Base-by-base conservation (phyloP, 257 asterid species). In the Solanum paucissectum region DNA sequence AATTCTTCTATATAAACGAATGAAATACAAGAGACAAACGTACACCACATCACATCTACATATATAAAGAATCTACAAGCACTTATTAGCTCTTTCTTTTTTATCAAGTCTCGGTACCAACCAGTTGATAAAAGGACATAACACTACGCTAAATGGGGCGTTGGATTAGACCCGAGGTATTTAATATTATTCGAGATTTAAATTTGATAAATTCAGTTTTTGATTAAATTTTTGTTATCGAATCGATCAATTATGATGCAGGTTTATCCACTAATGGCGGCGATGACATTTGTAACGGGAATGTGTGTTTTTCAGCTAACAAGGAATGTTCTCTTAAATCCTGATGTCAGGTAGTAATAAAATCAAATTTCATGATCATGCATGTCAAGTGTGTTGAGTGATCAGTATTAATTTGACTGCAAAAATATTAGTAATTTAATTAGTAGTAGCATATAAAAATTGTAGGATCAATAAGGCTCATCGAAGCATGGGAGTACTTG, bases 81-180 rank as follows among this genome's bases (percentile, higher is more conserved):
- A 55, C 64, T 37, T 76, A 40, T 12, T 7, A 7, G n/a, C 12
- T 76, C n/a, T 38, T 76, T 12, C 34, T 6, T 40, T 29, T 29
- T 29, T 33, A 33, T 4, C 37, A 72, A 32, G 18, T 73, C 49
- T 37, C 4, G 3, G 9, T 40, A 73, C n/a, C n/a, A 72, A 18
- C 25, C 82, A 74, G 12, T 37, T 23, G 34, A 76, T 37, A 74
- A 21, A 20, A 40, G 13, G 1, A 38, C 33, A 76, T 21, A 12
- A 74, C 32, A 29, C 0, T 37, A 74, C 32, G 23, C 25, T 16
- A 79, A 27, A 95, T 94, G 98, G 98, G 94, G 27, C 98, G 97
- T 88, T 95, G 98, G 98, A 89, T 95, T 32, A 95, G 91, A 89
- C 96, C 98, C 75, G 98, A 95, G 97, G 98, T 95, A 29, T 27